A percentile compares a stretch with the other conserved stretches of the same genome.
Evolutionary conservation across 768 basidiomycete species (phyloP).

Genomic region (Tricholoma matsutake): DNA sequence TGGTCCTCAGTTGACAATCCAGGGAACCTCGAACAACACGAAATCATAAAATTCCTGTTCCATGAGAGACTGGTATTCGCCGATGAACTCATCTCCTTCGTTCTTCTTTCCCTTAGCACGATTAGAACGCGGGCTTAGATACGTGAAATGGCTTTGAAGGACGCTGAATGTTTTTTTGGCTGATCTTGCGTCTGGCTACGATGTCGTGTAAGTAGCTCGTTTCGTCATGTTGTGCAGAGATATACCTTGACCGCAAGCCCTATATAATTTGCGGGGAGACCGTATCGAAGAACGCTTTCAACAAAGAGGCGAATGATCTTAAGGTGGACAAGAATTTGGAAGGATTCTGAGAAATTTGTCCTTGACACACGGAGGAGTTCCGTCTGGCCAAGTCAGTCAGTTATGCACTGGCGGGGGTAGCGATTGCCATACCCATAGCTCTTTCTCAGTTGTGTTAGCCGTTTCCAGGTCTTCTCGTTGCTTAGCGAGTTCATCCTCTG

Average conservation of each 20-base stretch:
- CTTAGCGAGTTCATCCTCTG: slow-evolving; percentile 75
- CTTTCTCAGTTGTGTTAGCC: slow-evolving; percentile 88
- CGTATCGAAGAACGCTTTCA: slow-evolving; percentile 94
- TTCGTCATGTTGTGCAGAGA: not conserved
- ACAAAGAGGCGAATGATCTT: slow-evolving; percentile 90
- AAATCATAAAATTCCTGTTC: slow-evolving; percentile 98
- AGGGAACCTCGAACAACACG: slow-evolving; percentile 90
- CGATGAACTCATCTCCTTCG: slow-evolving; percentile 66
- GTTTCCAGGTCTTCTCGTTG: slow-evolving; percentile 77
- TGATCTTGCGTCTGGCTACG: slow-evolving; percentile 82
- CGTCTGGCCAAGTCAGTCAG: slow-evolving; percentile 47
- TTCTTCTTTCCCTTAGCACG: slow-evolving; percentile 40
- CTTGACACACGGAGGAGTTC: slow-evolving; percentile 87
- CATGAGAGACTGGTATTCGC: slow-evolving; percentile 90
- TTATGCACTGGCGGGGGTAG: not conserved
- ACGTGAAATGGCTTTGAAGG: slow-evolving; percentile 76
- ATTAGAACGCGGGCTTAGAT: slow-evolving; percentile 72
- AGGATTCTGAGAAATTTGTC: slow-evolving; percentile 96
- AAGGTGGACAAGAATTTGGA: slow-evolving; percentile 90
- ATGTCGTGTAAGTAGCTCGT: not conserved
- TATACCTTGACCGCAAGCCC: slow-evolving; percentile 77
- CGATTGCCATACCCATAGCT: slow-evolving; percentile 83
- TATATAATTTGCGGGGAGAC: slow-evolving; percentile 87
- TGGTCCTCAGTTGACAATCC: slow-evolving; percentile 62
- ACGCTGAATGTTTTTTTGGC: slow-evolving; percentile 73